Percentiles rank a stretch among this genome's conserved stretches.
These are phyloP conservation scores for Lactarius hengduanensis DNA, from an alignment of 768 basidiomycete species.

Conservation along the genomic window DNA sequence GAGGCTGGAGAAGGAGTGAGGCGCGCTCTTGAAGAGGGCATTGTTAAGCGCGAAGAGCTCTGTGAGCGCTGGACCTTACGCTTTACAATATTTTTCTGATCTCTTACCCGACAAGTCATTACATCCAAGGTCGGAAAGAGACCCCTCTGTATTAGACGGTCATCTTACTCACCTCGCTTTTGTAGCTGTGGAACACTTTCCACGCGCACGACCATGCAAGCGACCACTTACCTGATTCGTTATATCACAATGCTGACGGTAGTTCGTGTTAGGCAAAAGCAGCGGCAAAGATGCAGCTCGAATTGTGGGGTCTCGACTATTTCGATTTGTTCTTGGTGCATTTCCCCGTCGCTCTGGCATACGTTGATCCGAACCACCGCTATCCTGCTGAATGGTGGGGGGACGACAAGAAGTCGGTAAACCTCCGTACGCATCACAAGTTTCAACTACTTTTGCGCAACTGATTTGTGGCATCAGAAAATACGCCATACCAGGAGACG, in stretches of 20 bases:
- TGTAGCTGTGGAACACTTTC: slow-evolving; percentile 84
- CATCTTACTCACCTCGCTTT: slow-evolving; percentile 7
- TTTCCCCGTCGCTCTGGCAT: slow-evolving; percentile 80
- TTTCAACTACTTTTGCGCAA: not conserved
- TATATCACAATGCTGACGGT: not conserved
- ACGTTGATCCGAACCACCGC: slow-evolving; percentile 70
- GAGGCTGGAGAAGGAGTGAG: slow-evolving; percentile 78
- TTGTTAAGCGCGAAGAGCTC: slow-evolving; percentile 86
- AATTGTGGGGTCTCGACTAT: slow-evolving; percentile 81
- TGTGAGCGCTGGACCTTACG: slow-evolving; percentile 48
- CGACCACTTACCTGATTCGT: slow-evolving; percentile 1
- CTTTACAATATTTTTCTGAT: not conserved
- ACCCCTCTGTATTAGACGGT: not conserved
- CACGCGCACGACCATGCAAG: slow-evolving; percentile 75
- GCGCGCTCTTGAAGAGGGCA: slow-evolving; percentile 73
- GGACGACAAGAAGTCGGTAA: slow-evolving; percentile 61
- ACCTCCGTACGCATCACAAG: slow-evolving; percentile 49
- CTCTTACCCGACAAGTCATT: slow-evolving; percentile 50
- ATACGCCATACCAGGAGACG: slow-evolving; percentile 75
- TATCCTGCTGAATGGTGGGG: slow-evolving; percentile 86
- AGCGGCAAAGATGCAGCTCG: slow-evolving; percentile 61
- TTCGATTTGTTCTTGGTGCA: slow-evolving; percentile 82
- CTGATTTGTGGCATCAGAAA: slow-evolving; percentile 40
- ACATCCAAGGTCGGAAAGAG: slow-evolving; percentile 64
- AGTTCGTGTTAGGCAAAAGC: slow-evolving; percentile 46